Conservation (phyloP, 2,329 filamentous ascomycete genomes). For the Aspergillus sp. region DNA sequence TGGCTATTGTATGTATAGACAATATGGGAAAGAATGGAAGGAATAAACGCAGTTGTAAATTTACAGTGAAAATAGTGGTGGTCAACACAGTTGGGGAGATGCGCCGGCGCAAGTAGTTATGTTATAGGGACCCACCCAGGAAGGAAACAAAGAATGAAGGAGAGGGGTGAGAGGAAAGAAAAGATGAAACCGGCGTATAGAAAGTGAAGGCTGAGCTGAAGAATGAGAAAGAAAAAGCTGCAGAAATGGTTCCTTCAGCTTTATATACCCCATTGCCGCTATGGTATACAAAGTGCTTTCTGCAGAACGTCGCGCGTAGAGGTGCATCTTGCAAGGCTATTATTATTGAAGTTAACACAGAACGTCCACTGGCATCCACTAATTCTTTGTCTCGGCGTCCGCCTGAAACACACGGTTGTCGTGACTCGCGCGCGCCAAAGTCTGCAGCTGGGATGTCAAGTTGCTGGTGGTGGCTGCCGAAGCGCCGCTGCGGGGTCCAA, state of each 20-base stretch:
- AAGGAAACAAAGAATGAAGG: conserved; percentile 12
- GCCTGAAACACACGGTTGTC: conserved; percentile 9
- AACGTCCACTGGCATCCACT: background rate
- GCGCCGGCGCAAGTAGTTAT: conserved; percentile 18
- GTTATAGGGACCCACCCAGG: background rate
- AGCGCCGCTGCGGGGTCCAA: conserved; percentile 9
- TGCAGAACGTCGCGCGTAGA: background rate
- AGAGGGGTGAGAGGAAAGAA: background rate
- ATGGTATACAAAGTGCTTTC: conserved; percentile 1
- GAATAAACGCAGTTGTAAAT: background rate
- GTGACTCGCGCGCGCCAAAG: conserved; percentile 12
- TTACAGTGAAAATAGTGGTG: background rate
- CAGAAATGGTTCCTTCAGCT: background rate
- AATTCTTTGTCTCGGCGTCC: background rate
- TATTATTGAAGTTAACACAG: background rate
- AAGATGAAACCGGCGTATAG: conserved; percentile 15
- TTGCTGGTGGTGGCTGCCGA: conserved; percentile 3
- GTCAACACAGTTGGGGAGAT: background rate
- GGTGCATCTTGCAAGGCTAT: background rate
- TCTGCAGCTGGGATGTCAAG: background rate
- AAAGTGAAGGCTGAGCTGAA: conserved; percentile 3
- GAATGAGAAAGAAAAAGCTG: conserved; percentile 3
- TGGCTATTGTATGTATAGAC: background rate
- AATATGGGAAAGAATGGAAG: background rate
- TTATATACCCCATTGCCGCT: conserved; percentile 5